Conservation (phyloP, 352 stramenopile genomes). For the Thraustotheca clavata region DNA sequence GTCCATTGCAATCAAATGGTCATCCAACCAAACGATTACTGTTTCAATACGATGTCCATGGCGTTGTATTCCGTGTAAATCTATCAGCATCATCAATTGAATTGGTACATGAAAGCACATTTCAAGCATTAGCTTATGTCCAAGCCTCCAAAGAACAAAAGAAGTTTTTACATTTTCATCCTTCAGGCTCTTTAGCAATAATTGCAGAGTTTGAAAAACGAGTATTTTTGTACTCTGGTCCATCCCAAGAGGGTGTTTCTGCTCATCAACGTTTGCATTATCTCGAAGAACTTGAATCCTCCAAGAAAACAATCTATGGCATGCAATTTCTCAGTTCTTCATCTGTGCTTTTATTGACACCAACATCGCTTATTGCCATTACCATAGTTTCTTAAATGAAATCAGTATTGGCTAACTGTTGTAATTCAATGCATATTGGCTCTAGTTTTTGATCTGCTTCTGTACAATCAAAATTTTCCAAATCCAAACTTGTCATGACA, state of each 20-base stretch:
- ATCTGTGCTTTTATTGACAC: not conserved
- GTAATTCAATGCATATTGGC: constrained; percentile 57
- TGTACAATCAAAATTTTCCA: constrained; percentile 74
- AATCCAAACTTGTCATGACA: constrained; percentile 60
- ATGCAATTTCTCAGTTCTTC: not conserved
- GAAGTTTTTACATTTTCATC: constrained; percentile 67
- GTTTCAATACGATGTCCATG: constrained; percentile 79
- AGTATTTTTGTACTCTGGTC: constrained; percentile 50
- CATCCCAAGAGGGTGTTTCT: not conserved
- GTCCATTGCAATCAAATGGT: constrained; percentile 6
- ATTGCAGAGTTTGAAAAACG: constrained; percentile 74
- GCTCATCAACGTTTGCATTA: not conserved
- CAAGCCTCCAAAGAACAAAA: constrained; percentile 84
- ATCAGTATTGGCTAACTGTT: constrained; percentile 34
- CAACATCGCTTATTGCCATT: not conserved
- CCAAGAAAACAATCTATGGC: not conserved
- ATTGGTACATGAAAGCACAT: constrained; percentile 40
- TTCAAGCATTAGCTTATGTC: constrained; percentile 76
- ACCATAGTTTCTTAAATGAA: not conserved
- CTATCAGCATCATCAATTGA: constrained; percentile 22
- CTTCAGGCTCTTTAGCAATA: constrained; percentile 41
- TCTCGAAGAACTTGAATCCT: constrained; percentile 4
- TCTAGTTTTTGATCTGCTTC: constrained; percentile 73
- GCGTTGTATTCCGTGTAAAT: constrained; percentile 46
- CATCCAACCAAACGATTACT: constrained; percentile 30